Conservation (phyloP, 177 flowering plant genomes). For the Vitis hybrid region DNA sequence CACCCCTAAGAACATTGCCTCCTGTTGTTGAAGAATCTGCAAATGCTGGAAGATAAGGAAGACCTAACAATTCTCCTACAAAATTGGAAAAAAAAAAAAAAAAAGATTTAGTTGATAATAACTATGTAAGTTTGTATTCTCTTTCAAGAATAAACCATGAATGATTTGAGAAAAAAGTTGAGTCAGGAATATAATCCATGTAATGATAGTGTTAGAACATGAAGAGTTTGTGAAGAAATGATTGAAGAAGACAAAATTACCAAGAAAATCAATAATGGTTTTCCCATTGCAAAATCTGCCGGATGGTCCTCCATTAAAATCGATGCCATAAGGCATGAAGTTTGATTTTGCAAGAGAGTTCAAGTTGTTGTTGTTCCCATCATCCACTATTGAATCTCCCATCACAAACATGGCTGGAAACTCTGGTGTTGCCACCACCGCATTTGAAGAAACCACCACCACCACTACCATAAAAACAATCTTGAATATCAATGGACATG, state of each 20-base stretch:
- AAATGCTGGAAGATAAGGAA: slow-evolving; percentile 36
- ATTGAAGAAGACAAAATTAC: slow-evolving; percentile 13
- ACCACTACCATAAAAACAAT: not conserved
- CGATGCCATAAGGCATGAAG: slow-evolving; percentile 47
- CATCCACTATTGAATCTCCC: slow-evolving; percentile 46
- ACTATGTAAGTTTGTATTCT: no score
- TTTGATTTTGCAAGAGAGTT: slow-evolving; percentile 43
- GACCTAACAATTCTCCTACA: slow-evolving; percentile 35
- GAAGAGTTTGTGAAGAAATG: no score
- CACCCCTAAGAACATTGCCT: slow-evolving; percentile 27
- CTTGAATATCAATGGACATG: not conserved
- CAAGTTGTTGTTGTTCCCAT: slow-evolving; percentile 43
- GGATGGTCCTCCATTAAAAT: slow-evolving; percentile 37
- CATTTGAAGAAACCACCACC: not conserved
- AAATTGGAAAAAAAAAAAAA: not conserved
- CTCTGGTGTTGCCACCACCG: slow-evolving; percentile 4
- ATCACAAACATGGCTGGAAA: slow-evolving; percentile 40
- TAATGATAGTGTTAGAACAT: no score
- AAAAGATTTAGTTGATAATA: no score
- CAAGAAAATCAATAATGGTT: slow-evolving; percentile 37
- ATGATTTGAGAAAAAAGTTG: no score
- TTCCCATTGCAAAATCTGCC: slow-evolving; percentile 51
- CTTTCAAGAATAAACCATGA: no score
- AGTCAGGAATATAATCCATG: no score
- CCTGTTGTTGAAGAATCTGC: slow-evolving; percentile 19